Evolutionary conservation across 2,329 filamentous ascomycete genomes (phyloP).

Genomic region (Cytospora mali): DNA sequence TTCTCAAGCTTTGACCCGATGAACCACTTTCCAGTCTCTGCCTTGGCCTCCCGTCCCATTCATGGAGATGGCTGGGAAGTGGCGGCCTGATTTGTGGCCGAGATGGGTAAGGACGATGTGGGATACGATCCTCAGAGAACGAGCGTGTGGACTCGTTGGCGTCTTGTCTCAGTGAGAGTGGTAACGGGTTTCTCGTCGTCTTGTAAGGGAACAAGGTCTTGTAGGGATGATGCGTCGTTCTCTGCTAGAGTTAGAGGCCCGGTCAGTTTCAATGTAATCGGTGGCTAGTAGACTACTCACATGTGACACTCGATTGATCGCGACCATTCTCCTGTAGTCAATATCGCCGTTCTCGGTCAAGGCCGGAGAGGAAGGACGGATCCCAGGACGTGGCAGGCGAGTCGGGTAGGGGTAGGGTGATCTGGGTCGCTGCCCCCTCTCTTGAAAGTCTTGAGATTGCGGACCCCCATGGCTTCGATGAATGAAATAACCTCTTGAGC

Average conservation of each 20-base stretch:
- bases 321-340: conserved; percentile 55
- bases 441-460: conserved; percentile 13
- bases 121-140: conserved; percentile 31
- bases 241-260: conserved; percentile 39
- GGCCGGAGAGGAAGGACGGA: conserved; percentile 53
- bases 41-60: conserved; percentile 37
- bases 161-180: conserved; percentile 45
- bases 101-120: conserved; percentile 26
- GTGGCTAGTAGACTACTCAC: conserved; percentile 39
- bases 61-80: conserved; percentile 41
- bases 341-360: conserved; percentile 50
- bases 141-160: conserved; percentile 46
- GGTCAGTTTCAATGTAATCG: background rate
- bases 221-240: conserved; percentile 47
- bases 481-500: conserved; percentile 36
- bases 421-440: conserved; percentile 45
- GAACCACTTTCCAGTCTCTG: conserved; percentile 41
- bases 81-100: conserved; percentile 33
- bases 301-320: conserved; percentile 51
- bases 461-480: conserved; percentile 38
- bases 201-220: conserved; percentile 42
- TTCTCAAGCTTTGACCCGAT: conserved; percentile 44
- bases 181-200: conserved; percentile 40
- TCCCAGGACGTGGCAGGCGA: conserved; percentile 56
- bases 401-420: conserved; percentile 63